These are phyloP conservation scores for Penicillium rolfsii DNA, from an alignment of 2,329 filamentous ascomycete species.

Conservation along the genomic window DNA sequence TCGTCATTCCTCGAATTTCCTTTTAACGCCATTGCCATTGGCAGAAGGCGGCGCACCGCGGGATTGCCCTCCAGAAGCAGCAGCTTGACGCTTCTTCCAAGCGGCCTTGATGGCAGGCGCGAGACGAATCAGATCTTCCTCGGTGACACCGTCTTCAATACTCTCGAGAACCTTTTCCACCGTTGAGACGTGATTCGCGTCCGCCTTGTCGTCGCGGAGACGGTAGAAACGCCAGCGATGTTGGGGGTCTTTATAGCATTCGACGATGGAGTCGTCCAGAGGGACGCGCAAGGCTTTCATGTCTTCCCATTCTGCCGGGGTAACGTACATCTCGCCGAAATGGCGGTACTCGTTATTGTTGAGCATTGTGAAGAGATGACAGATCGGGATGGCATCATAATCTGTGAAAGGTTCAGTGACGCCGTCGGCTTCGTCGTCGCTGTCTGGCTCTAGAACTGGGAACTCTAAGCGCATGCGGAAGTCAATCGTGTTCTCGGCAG, in stretches of 20 bases:
- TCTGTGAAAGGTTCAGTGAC: conserved; percentile 67
- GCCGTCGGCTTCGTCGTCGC: conserved; percentile 68
- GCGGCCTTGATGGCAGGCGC: conserved; percentile 73
- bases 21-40: conserved; percentile 44
- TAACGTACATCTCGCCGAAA: conserved; percentile 71
- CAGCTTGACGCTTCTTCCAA: conserved; percentile 71
- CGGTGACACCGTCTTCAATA: conserved; percentile 81
- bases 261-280: conserved; percentile 84
- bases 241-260: conserved; percentile 79
- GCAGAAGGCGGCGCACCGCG: conserved; percentile 32
- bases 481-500: conserved; percentile 92
- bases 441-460: conserved; percentile 68
- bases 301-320: conserved; percentile 78
- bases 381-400: conserved; percentile 77
- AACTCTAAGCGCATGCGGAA: conserved; percentile 82
- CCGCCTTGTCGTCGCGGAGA: conserved; percentile 88
- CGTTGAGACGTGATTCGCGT: conserved; percentile 85
- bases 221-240: conserved; percentile 83
- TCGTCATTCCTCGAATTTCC: conserved; percentile 46
- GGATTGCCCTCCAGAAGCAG: conserved; percentile 28
- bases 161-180: conserved; percentile 86
- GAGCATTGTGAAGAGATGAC: conserved; percentile 71
- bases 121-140: conserved; percentile 74
- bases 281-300: conserved; percentile 74
- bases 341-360: conserved; percentile 66